phyloP scores from a whole-genome alignment of 1,284 basidiomycete genomes.

The Violaceomyces palustris region DNA sequence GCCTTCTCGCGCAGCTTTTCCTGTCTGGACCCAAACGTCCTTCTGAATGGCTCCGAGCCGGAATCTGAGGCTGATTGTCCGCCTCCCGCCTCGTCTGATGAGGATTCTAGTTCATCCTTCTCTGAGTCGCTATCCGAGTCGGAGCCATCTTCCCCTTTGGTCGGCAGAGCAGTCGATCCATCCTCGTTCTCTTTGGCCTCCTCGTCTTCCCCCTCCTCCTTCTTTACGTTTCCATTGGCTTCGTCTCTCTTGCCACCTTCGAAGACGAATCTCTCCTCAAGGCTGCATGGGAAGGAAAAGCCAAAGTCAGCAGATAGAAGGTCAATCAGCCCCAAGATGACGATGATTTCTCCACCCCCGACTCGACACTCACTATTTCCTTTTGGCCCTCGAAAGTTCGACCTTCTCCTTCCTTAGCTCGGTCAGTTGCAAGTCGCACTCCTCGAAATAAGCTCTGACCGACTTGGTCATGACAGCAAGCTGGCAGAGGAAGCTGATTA shows the following conservation, averaged over 20 bases:
- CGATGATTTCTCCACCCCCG: neutral
- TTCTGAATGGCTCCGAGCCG: slow-evolving; percentile 16
- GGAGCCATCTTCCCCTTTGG: slow-evolving; percentile 58
- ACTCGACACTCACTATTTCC: slow-evolving; percentile 67
- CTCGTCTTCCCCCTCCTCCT: slow-evolving; percentile 4
- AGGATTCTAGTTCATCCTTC: slow-evolving; percentile 30
- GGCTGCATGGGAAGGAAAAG: slow-evolving; percentile 55
- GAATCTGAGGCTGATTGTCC: slow-evolving; percentile 9
- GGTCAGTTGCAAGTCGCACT: slow-evolving; percentile 80
- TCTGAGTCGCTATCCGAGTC: slow-evolving; percentile 24
- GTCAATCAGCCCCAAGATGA: neutral
- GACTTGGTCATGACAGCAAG: slow-evolving; percentile 82
- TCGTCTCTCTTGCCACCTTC: slow-evolving; percentile 52
- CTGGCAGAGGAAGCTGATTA: slow-evolving; percentile 82
- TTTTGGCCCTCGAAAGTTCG: slow-evolving; percentile 81
- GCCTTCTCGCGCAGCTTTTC: slow-evolving; percentile 47
- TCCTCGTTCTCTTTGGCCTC: slow-evolving; percentile 8
- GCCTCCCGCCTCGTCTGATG: slow-evolving; percentile 1
- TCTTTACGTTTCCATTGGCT: slow-evolving; percentile 3
- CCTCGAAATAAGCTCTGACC: slow-evolving; percentile 81
- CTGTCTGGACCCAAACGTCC: slow-evolving; percentile 37
- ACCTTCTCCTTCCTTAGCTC: slow-evolving; percentile 91
- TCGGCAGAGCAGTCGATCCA: neutral
- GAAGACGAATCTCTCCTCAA: slow-evolving; percentile 69
- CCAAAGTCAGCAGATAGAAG: neutral